These are phyloP conservation scores for Cenchrus fungigraminus DNA, from an alignment of 176 grass and related monocot species.

Conservation along the genomic window DNA sequence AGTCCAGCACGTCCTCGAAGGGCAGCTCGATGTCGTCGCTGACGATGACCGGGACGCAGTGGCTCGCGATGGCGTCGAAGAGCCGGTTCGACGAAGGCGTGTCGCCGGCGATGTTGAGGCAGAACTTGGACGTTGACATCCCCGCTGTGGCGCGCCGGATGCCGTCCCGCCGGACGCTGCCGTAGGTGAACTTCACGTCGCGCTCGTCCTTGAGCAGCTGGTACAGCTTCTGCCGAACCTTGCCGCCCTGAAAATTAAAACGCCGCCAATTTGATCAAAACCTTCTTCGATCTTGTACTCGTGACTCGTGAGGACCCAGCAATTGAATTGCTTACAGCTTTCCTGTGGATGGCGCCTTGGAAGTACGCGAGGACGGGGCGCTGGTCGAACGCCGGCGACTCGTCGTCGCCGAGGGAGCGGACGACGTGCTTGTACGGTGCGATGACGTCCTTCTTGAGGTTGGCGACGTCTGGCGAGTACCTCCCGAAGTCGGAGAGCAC, in stretches of 20 bases:
- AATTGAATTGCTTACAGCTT: constrained; percentile 55
- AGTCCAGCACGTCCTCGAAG: constrained; percentile 88
- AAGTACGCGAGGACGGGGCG: constrained; percentile 70
- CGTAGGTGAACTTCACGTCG: constrained; percentile 79
- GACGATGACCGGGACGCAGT: constrained; percentile 77
- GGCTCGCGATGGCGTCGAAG: constrained; percentile 82
- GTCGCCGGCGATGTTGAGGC: constrained; percentile 81
- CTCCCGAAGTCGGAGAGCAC: constrained; percentile 82
- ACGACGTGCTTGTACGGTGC: constrained; percentile 86
- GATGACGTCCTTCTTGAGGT: constrained; percentile 87
- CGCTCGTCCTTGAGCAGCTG: constrained; percentile 70
- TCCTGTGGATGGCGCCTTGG: constrained; percentile 83
- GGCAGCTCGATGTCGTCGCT: constrained; percentile 91
- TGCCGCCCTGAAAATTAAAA: constrained; percentile 63
- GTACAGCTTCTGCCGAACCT: constrained; percentile 70
- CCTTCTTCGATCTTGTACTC: background rate
- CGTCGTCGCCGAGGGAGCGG: constrained; percentile 46
- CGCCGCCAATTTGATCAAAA: background rate
- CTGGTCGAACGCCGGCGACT: constrained; percentile 55
- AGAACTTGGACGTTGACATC: constrained; percentile 84
- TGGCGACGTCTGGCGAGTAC: constrained; percentile 71
- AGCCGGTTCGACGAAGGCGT: constrained; percentile 90
- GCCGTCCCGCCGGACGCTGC: constrained; percentile 74
- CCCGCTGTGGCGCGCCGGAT: constrained; percentile 62
- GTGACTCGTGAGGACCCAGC: no score